Percentiles rank a stretch among this genome's conserved stretches.
Conservation (phyloP, 1,284 basidiomycete genomes). For the Cryptococcus deneoformans region DNA sequence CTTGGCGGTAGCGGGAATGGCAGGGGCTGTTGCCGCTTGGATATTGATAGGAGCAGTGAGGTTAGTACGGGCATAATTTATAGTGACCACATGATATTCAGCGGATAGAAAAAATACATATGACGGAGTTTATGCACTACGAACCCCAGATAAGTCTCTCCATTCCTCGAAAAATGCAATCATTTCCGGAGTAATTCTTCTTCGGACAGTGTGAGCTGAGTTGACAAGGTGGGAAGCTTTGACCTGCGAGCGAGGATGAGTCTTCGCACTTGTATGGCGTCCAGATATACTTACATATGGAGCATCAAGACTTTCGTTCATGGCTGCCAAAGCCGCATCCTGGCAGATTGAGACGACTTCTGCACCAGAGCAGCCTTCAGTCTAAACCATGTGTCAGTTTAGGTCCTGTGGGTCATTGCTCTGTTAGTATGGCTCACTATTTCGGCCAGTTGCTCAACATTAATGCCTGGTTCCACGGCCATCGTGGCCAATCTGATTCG, state of each 20-base stretch:
- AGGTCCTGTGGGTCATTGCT: neutral
- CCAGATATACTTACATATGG: slow-evolving; percentile 59
- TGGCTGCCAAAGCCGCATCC: slow-evolving; percentile 88
- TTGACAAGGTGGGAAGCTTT: slow-evolving; percentile 67
- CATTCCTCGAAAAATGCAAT: slow-evolving; percentile 66
- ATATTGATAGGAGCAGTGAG: slow-evolving; percentile 6
- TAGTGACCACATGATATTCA: neutral
- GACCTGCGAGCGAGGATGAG: slow-evolving; percentile 56
- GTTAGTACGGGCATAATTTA: neutral
- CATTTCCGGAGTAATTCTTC: slow-evolving; percentile 83
- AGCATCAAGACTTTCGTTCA: slow-evolving; percentile 79
- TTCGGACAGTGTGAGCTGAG: slow-evolving; percentile 71
- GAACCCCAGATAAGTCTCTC: slow-evolving; percentile 51
- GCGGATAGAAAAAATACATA: neutral
- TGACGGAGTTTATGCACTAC: slow-evolving; percentile 29
- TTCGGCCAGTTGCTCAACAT: slow-evolving; percentile 66
- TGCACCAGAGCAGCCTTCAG: slow-evolving; percentile 93
- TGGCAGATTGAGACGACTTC: slow-evolving; percentile 92
- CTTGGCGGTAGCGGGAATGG: slow-evolving; percentile 17
- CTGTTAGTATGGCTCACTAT: slow-evolving; percentile 57
- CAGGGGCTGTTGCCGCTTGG: slow-evolving; percentile 13
- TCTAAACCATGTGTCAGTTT: slow-evolving; percentile 55
- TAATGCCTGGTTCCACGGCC: slow-evolving; percentile 69
- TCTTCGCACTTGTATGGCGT: neutral
- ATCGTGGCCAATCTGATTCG: slow-evolving; percentile 72